Base-by-base conservation (phyloP, 202 grass and related monocot species). In the Zizania palustris region DNA sequence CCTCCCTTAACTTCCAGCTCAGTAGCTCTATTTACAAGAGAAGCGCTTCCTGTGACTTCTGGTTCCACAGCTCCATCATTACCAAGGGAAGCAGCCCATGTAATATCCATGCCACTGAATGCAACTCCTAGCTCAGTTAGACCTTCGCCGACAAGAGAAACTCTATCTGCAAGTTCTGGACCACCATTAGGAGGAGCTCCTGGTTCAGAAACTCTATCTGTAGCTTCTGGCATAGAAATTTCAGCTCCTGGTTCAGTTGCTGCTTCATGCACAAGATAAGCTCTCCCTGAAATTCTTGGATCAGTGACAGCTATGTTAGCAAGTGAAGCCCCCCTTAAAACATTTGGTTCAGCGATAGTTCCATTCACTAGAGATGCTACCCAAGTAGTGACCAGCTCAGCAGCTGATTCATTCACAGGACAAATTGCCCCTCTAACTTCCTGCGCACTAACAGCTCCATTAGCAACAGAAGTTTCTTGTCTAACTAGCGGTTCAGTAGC, bases 1-100 rank as follows among this genome's bases (percentile, higher is more conserved):
- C 4, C 43, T 20, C 10, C 51, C 16, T 58, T 59, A 78, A 71
- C 36, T 69, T 83, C 75, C 68, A 66, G 20, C 43, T 38, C 60
- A 79, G 14, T 48, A 69, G 50, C 43, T 71, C 50, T 60, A 28
- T 76, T 69, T 22, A 57, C 12, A 58, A 80, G 43, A 85, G 42
- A 61, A 73, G 75, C 60, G 28, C 15, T 43, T 34, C 36, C 48
- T 34, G 49, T 67, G 80, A 72, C 60, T 69, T 83, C 63, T 41
- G 22, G 22, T 65, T 44, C 20, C 11, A 15, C 33, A 58, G 35
- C 39, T 63, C 40, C 39, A 56, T 48, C 69, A 73, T 56, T 60
- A 41, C 44, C 62, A 1, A 80, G 46, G 73, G 49, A 71, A 76
- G 45, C 13, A 7, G 38, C 21, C 50, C 64, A 40, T 43, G 28